Conservation (phyloP, 805 yeast genomes). For the Yamadazyma kitorensis region DNA sequence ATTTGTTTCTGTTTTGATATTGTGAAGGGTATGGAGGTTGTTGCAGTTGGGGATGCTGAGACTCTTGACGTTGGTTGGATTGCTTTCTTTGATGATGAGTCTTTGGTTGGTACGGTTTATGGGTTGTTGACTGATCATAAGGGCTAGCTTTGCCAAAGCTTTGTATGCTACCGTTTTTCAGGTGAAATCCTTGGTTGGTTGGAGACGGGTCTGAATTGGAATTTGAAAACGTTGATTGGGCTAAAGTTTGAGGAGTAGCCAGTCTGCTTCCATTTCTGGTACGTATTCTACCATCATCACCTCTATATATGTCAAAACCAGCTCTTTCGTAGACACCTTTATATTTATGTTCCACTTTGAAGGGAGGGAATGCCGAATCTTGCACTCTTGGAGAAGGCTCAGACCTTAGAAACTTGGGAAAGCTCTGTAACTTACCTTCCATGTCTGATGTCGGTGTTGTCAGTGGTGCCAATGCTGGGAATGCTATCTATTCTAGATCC, state of each 20-base stretch:
- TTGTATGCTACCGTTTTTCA: no score
- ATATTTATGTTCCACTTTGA: conserved; percentile 59
- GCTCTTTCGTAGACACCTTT: conserved; percentile 78
- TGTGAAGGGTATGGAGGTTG: not conserved
- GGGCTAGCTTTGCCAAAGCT: no score
- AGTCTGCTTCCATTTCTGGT: not conserved
- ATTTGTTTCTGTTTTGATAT: conserved; percentile 5
- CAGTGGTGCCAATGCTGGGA: no score
- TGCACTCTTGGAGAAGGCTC: conserved; percentile 24
- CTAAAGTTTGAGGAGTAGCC: conserved; percentile 7
- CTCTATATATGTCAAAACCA: conserved; percentile 58
- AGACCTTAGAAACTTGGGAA: conserved; percentile 18
- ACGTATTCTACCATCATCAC: not conserved
- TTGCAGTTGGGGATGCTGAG: no score
- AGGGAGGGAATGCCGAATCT: conserved; percentile 66
- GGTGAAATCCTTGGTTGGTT: no score
- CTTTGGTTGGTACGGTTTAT: not conserved
- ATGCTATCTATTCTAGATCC: no score
- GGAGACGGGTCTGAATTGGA: not conserved
- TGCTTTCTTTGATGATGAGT: no score
- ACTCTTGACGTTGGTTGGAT: no score
- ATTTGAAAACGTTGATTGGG: conserved; percentile 6
- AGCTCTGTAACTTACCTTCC: conserved; percentile 9
- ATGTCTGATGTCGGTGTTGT: no score
- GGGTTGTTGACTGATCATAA: not conserved